Evolutionary conservation across 176 grass and related monocot species (phyloP), one percentile per base, ranked within the genome.

Genomic region (Pharus latifolius): DNA sequence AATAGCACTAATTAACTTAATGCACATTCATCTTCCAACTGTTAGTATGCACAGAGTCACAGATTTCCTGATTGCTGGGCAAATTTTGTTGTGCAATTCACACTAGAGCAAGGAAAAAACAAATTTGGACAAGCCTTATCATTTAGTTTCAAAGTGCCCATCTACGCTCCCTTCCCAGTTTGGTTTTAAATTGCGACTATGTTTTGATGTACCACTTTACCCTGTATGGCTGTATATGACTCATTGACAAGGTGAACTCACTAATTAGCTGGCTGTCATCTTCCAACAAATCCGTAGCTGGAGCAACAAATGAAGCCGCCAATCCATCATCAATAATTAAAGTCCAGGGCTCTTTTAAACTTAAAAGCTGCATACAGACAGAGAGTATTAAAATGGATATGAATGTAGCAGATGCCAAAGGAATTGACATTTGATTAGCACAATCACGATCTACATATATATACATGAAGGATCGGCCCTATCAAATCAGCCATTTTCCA

Each of bases 281-380:
- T 74, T 93, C 86, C 54, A 91, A 51, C 3, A 58, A 67, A 70
- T 93, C 94, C 1, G 84, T 86, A 60, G 72, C 75, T 57, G 90
- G 84, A 70, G 94, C 91, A 69, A 98, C 57, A 78, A 93, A 93
- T 5, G 87, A 98, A 77, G 77, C 84, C 1, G 93, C 85, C 61
- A 97, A 84, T 75, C 78, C 87, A 73, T 98, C 94, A 78, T 98
- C 89, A 70, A 98, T 56, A 43, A 98, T 93, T 44, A 93, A 49
- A 59, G 83, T 92, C 93, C 93, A 97, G 15, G 84, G 75, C 29
- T 98, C 84, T 76, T 91, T 71, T 57, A 98, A 74, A 83, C 69
- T 85, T 35, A 93, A 26, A 83, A 98, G 78, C 94, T 98, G 75
- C 42, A 50, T 24, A 84, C 7, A 62, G 15, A 12, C 38, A 60